These are phyloP conservation scores for Cladobotryum protrusum DNA, from an alignment of 2,329 filamentous ascomycete species.

Conservation along the genomic window DNA sequence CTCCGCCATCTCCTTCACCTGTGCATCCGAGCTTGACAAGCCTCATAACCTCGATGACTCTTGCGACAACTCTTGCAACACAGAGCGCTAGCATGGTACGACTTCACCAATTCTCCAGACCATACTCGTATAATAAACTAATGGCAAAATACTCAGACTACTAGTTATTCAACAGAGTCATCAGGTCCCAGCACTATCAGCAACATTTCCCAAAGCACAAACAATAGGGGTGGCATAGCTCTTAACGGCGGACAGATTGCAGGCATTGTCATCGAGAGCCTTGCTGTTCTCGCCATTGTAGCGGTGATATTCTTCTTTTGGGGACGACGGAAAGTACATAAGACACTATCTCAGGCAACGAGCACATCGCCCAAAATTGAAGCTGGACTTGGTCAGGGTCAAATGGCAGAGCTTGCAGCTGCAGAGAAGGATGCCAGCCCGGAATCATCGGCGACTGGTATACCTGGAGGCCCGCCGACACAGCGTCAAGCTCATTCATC, in stretches of 20 bases:
- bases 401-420: not conserved
- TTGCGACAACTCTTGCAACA: not conserved
- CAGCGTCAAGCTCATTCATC: too few species aligned
- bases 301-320: conserved; percentile 43
- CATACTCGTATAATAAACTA: not conserved
- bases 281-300: conserved; percentile 38
- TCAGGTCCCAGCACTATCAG: too few species aligned
- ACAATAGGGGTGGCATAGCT: not conserved
- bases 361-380: not conserved
- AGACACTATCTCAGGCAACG: not conserved
- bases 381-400: not conserved
- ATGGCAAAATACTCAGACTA: too few species aligned
- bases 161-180: too few species aligned
- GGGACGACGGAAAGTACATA: conserved; percentile 24
- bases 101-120: not conserved
- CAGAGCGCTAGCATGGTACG: not conserved
- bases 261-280: conserved; percentile 50
- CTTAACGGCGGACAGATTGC: conserved; percentile 45
- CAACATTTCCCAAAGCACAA: not conserved
- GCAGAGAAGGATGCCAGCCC: too few species aligned
- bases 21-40: not conserved
- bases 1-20: not conserved
- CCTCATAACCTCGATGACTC: not conserved
- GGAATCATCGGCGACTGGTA: too few species aligned
- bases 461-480: too few species aligned